Evolutionary conservation across 176 grass and related monocot species (phyloP).

Genomic region (Lolium multiflorum): DNA sequence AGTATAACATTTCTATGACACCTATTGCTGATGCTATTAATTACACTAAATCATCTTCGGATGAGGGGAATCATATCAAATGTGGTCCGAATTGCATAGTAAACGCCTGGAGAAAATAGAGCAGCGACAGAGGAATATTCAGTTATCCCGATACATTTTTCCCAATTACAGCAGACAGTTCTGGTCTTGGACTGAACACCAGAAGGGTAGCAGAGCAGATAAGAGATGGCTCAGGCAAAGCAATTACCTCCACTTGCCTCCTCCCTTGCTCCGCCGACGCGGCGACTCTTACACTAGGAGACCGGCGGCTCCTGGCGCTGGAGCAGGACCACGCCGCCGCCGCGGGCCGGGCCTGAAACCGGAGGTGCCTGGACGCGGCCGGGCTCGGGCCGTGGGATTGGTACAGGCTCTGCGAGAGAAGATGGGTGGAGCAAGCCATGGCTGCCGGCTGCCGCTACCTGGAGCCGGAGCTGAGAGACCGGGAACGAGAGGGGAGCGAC

Average conservation of each 20-base stretch:
- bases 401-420: constrained; percentile 70
- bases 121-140: too few relatives aligned
- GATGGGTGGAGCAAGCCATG: constrained; percentile 73
- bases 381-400: constrained; percentile 26
- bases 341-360: constrained; percentile 30
- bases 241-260: constrained; percentile 81
- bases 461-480: neutral
- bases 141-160: too few relatives aligned
- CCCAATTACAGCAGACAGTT: neutral
- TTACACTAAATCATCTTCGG: neutral
- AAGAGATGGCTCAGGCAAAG: neutral
- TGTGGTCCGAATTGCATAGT: neutral
- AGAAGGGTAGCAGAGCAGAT: neutral
- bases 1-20: neutral
- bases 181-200: neutral
- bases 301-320: constrained; percentile 28
- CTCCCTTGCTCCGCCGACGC: constrained; percentile 63
- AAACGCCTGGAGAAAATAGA: neutral
- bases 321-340: constrained; percentile 5
- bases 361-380: constrained; percentile 30
- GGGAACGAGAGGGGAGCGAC: neutral
- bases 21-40: neutral
- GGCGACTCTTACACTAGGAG: constrained; percentile 34
- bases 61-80: neutral
- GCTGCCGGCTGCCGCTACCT: constrained; percentile 18